Evolutionary conservation across 2,329 filamentous ascomycete genomes (phyloP).

Genomic region (Fusarium agapanthi): DNA sequence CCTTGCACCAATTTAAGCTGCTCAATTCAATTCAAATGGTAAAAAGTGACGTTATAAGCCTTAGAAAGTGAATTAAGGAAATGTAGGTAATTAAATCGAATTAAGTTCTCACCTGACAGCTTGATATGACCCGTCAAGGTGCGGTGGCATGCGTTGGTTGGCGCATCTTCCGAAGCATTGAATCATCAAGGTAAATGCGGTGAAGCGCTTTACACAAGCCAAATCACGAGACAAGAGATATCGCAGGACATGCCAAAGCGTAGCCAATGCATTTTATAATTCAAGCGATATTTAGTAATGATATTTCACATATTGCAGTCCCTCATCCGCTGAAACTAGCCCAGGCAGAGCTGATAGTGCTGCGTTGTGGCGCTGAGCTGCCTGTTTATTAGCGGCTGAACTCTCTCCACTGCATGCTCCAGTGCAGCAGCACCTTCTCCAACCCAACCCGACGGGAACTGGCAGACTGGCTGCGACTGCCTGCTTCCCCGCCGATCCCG

Average conservation of each 20-base stretch:
- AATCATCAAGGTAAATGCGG: not conserved
- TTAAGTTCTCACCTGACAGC: not conserved
- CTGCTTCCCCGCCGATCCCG: slow-evolving; percentile 20
- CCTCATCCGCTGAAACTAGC: not conserved
- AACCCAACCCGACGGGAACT: not conserved
- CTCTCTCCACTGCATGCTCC: not conserved
- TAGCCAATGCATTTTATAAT: no score
- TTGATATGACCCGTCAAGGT: not conserved
- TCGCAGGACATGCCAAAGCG: not conserved
- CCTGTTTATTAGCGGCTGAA: slow-evolving; percentile 15
- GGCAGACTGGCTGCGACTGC: not conserved
- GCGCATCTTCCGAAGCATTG: not conserved
- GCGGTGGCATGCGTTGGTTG: not conserved
- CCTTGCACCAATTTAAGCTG: not conserved
- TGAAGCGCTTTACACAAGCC: slow-evolving; percentile 3
- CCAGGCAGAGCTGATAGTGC: not conserved
- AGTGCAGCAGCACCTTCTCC: not conserved
- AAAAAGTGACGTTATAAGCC: not conserved
- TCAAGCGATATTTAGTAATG: not conserved
- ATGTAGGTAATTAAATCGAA: no score
- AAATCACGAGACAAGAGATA: not conserved
- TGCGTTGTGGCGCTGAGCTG: slow-evolving; percentile 9
- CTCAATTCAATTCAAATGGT: no score
- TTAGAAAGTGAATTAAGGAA: not conserved
- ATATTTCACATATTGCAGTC: not conserved